Evolutionary conservation across 148 eudicot species (phyloP).

Genomic region (Rhododendron ovatum): DNA sequence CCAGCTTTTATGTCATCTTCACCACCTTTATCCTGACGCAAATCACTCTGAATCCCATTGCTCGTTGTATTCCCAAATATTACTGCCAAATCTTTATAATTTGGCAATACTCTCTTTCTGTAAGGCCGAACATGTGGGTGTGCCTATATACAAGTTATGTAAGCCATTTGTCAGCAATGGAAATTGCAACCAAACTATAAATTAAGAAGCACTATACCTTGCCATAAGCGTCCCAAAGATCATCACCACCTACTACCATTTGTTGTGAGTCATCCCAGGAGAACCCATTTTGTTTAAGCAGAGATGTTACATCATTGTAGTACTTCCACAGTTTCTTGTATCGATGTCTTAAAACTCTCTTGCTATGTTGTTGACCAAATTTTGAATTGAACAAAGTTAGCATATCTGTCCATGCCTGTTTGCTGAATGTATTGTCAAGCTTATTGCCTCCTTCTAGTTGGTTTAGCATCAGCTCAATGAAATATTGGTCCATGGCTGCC

Average conservation of each 20-base stretch:
- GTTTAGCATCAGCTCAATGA: slow-evolving; percentile 24
- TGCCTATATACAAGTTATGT: slow-evolving; percentile 15
- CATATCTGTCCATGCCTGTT: slow-evolving; percentile 32
- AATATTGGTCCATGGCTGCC: slow-evolving; percentile 26
- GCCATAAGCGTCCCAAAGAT: slow-evolving; percentile 33
- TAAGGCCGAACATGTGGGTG: slow-evolving; percentile 27
- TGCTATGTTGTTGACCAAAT: slow-evolving; percentile 27
- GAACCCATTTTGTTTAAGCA: slow-evolving; percentile 30
- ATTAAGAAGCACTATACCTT: slow-evolving; percentile 19
- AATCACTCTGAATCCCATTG: slow-evolving; percentile 12
- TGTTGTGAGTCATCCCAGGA: slow-evolving; percentile 31
- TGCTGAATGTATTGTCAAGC: slow-evolving; percentile 20
- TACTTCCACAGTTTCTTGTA: slow-evolving; percentile 33
- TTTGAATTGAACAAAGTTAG: slow-evolving; percentile 23
- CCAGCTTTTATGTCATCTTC: slow-evolving; percentile 26
- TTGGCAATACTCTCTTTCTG: slow-evolving; percentile 21
- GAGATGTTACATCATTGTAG: slow-evolving; percentile 23
- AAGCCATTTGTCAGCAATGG: neutral
- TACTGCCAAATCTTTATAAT: slow-evolving; percentile 22
- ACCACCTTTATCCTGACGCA: slow-evolving; percentile 14
- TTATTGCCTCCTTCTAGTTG: slow-evolving; percentile 31
- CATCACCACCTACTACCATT: slow-evolving; percentile 26
- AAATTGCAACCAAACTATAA: neutral
- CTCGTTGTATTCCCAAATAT: slow-evolving; percentile 21
- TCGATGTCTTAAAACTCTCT: slow-evolving; percentile 33